Conservation (phyloP, 768 basidiomycete genomes). For the Lepiota brunneoincarnata region DNA sequence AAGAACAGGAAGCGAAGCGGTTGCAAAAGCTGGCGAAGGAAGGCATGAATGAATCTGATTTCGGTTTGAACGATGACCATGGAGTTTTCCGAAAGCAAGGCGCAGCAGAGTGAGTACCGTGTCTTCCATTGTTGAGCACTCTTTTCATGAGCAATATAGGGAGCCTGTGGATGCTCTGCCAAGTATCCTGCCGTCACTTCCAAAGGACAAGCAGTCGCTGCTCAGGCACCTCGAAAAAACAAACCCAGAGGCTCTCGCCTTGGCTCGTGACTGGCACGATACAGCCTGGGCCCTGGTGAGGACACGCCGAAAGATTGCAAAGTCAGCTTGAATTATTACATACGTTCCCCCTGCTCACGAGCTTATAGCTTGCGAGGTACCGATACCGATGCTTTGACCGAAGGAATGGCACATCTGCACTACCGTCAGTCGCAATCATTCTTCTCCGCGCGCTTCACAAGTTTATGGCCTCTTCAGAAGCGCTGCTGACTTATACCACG, state of each 20-base stretch:
- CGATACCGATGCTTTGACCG: constrained; percentile 48
- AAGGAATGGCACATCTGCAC: constrained; percentile 79
- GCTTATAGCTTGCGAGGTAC: constrained; percentile 44
- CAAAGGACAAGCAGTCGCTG: constrained; percentile 56
- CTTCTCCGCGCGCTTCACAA: neutral
- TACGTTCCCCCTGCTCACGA: neutral
- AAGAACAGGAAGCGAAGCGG: constrained; percentile 83
- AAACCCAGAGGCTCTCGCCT: constrained; percentile 73
- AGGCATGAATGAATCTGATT: constrained; percentile 74
- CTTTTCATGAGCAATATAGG: constrained; percentile 20
- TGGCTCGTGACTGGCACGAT: constrained; percentile 84
- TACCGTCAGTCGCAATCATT: constrained; percentile 63
- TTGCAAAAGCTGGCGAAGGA: constrained; percentile 76
- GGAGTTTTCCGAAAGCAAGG: constrained; percentile 33
- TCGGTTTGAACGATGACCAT: constrained; percentile 68
- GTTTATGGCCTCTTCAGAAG: constrained; percentile 50
- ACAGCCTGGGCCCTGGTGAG: constrained; percentile 51
- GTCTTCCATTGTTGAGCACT: neutral
- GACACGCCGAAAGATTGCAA: constrained; percentile 49
- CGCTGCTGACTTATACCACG: constrained; percentile 85
- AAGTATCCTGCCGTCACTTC: constrained; percentile 33
- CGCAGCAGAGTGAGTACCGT: constrained; percentile 27
- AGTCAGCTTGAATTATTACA: constrained; percentile 35
- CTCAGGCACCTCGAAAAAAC: constrained; percentile 72
- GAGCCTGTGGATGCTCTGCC: constrained; percentile 35